Evolutionary conservation across 2,329 filamentous ascomycete genomes (phyloP), one percentile per base, ranked within the genome.

Genomic region (Ceratocystis ficicola): DNA sequence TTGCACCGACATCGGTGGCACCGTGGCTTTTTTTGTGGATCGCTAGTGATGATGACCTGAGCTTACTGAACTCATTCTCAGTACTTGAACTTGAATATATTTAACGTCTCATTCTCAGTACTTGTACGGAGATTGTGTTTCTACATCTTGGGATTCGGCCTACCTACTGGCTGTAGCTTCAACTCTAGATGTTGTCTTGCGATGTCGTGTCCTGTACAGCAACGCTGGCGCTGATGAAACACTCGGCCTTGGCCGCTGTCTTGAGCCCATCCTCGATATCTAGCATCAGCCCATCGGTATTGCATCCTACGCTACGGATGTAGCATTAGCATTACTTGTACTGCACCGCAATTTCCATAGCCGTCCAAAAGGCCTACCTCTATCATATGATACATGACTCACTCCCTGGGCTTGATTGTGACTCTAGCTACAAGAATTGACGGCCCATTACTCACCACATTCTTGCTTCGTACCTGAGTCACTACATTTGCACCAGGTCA

Each of bases 1-100:
- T 30, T n/a, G 41, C 44, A 67, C 66, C 66, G 66, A 67, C 66
- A 67, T 67, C 66, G 66, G 66, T 62, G 65, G 48, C 25, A 60
- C 59, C 66, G 64, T 28, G 46, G 63, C 57, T 59, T 62, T 32
- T 44, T 63, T 63, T 65, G 66, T 67, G 66, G 66, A 67, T 44
- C 66, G 32, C 36, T n/a, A n/a, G 55, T 30, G 17, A n/a, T 17
- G 17, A 59, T 59, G 55, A 59, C 17, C 15, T 36, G 28, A 36
- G 20, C 55, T 59, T 10, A 59, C 55, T 59, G 55, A 30, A 28
- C 28, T 59, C 15, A 25, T 59, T 22, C 28, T 36, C 15, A n/a
- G n/a, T n/a, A n/a, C n/a, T n/a, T n/a, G n/a, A n/a, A n/a, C n/a
- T n/a, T n/a, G n/a, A n/a, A n/a, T n/a, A n/a, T n/a, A n/a, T n/a